Percentiles rank a stretch among this genome's conserved stretches.
These are phyloP conservation scores for Cladosporium sp. DNA, from an alignment of 2,329 filamentous ascomycete genomes.

Conservation along the genomic window DNA sequence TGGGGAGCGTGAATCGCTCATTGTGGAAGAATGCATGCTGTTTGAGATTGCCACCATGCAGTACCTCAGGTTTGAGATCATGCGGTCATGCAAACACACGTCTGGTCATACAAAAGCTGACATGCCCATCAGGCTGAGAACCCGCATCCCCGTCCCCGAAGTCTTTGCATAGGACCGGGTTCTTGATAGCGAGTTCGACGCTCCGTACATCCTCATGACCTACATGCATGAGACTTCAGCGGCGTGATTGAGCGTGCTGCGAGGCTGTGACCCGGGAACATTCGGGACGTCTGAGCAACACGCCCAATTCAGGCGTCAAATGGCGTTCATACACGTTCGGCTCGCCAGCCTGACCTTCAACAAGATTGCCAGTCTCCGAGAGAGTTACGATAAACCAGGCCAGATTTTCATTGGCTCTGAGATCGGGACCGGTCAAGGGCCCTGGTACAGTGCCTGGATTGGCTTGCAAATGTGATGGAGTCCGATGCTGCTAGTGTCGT, in stretches of 20 bases:
- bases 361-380: not conserved
- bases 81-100: not conserved
- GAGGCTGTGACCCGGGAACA: not conserved
- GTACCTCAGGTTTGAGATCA: not conserved
- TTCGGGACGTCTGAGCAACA: not conserved
- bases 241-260: not conserved
- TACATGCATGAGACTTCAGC: conserved; percentile 13
- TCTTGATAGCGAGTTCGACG: conserved; percentile 17
- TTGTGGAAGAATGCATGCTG: not conserved
- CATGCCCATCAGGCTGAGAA: not conserved
- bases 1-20: not conserved
- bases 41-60: not conserved
- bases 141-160: conserved; percentile 15
- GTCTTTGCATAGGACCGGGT: conserved; percentile 14
- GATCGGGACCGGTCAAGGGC: not conserved
- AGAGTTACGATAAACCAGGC: not conserved
- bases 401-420: not conserved
- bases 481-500: not conserved
- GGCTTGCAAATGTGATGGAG: not conserved
- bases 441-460: not conserved
- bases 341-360: not conserved
- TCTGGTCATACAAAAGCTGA: not conserved
- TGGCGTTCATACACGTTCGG: not conserved
- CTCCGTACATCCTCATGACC: conserved; percentile 19
- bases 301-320: not conserved